phyloP scores from a whole-genome alignment of 306 rosid genomes.

The Sphenostylis stenocarpa region DNA sequence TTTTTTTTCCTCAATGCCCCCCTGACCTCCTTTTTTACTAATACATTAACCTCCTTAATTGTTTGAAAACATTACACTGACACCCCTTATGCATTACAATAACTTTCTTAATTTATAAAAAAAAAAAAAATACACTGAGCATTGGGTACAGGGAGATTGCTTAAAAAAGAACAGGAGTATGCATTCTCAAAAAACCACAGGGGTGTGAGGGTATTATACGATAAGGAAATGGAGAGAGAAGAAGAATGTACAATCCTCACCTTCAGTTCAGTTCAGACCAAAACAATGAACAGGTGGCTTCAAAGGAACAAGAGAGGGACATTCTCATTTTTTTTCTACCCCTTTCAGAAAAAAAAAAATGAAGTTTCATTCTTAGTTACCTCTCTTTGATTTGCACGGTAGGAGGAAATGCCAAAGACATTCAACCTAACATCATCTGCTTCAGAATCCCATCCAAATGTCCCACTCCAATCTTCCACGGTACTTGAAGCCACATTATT shows the following conservation, averaged over 20 bases:
- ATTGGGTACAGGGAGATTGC: neutral
- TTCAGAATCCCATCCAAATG: conserved; percentile 83
- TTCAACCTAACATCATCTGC: conserved; percentile 78
- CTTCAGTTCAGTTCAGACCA: conserved; percentile 24
- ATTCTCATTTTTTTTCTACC: neutral
- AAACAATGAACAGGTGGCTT: neutral
- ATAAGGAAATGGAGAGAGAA: neutral
- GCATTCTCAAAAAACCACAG: neutral
- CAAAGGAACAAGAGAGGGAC: neutral
- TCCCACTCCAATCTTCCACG: conserved; percentile 74
- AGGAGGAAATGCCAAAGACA: conserved; percentile 79
- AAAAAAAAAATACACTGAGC: neutral
- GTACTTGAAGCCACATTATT: conserved; percentile 40
- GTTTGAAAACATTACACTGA: too few relatives aligned
- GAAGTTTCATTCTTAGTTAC: conserved; percentile 36
- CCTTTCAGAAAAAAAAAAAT: too few relatives aligned
- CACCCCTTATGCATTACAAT: neutral
- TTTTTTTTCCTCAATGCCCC: too few relatives aligned
- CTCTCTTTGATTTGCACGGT: conserved; percentile 92
- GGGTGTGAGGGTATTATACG: neutral
- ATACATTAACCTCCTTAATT: too few relatives aligned
- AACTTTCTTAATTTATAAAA: neutral
- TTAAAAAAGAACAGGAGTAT: neutral
- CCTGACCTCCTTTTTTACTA: too few relatives aligned
- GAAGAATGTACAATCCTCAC: neutral